These are phyloP conservation scores for Collybiopsis luxurians DNA, from an alignment of 768 basidiomycete genomes.

Conservation along the genomic window DNA sequence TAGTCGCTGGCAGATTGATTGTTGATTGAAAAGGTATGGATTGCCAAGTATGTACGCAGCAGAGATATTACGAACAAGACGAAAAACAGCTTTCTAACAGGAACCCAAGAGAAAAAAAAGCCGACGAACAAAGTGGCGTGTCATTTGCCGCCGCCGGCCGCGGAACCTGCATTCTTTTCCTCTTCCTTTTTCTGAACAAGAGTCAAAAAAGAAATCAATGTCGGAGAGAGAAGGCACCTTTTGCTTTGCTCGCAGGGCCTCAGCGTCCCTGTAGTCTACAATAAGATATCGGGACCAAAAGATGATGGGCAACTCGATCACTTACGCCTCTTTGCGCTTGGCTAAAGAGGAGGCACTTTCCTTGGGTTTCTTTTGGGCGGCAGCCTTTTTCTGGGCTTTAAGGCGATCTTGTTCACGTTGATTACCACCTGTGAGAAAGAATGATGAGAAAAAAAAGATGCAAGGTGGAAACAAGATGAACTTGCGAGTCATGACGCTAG, in stretches of 20 bases:
- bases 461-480: conserved; percentile 14
- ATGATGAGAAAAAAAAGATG: conserved; percentile 10
- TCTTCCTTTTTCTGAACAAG: conserved; percentile 26
- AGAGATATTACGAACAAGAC: too few relatives aligned
- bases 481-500: conserved; percentile 62
- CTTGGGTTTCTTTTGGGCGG: conserved; percentile 60
- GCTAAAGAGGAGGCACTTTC: conserved; percentile 61
- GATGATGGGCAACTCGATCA: conserved; percentile 19
- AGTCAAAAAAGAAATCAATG: not conserved
- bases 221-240: conserved; percentile 43
- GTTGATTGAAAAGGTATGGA: too few relatives aligned
- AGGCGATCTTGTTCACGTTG: conserved; percentile 75
- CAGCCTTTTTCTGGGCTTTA: conserved; percentile 71
- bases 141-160: conserved; percentile 23
- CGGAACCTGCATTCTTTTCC: conserved; percentile 20
- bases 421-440: conserved; percentile 62
- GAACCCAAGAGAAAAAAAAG: not conserved
- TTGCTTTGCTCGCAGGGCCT: conserved; percentile 72
- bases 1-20: too few relatives aligned
- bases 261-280: conserved; percentile 62
- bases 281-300: conserved; percentile 17
- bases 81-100: too few relatives aligned
- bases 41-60: too few relatives aligned
- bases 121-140: too few relatives aligned
- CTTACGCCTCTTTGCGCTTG: conserved; percentile 77